These are phyloP conservation scores for Nepenthes mirabilis DNA, from an alignment of 148 eudicot genomes.

Conservation along the genomic window DNA sequence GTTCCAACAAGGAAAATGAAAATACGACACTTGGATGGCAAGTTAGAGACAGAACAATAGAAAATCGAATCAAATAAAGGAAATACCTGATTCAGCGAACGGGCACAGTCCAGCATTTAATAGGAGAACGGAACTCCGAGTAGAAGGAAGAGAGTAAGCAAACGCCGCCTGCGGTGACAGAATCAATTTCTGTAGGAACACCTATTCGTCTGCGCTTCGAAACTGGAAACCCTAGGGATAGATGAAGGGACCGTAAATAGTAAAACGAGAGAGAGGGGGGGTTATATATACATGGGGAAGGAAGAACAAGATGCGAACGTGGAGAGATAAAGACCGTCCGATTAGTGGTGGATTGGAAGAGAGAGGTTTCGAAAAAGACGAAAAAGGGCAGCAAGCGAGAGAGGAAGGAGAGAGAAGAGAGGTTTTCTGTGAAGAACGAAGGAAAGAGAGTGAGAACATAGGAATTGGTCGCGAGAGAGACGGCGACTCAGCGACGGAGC, in stretches of 20 bases:
- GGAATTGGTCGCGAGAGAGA: no score
- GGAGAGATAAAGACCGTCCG: conserved; percentile 21
- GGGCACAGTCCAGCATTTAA: neutral
- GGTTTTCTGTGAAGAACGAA: no score
- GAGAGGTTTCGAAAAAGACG: no score
- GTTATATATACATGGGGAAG: conserved; percentile 7
- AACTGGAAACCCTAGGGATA: conserved; percentile 31
- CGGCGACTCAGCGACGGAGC: no score
- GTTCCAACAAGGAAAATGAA: neutral
- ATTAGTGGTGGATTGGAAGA: conserved; percentile 8
- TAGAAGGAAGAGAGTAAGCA: neutral
- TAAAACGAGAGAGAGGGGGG: conserved; percentile 2
- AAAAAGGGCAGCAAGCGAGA: neutral
- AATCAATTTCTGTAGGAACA: neutral
- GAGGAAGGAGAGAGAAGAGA: neutral
- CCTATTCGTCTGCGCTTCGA: neutral
- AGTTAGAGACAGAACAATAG: neutral
- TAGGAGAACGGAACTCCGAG: conserved; percentile 5
- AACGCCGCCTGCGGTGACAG: conserved; percentile 7
- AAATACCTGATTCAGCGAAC: conserved; percentile 17
- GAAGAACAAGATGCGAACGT: conserved; percentile 29
- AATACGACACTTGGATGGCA: neutral
- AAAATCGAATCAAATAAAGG: conserved; percentile 3
- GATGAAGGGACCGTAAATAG: conserved; percentile 5
- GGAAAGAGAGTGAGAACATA: no score